A percentile compares a stretch with the other conserved stretches of the same genome.
These are phyloP conservation scores for Dianthus caryophyllus DNA, from an alignment of 148 eudicot species.

Conservation along the genomic window DNA sequence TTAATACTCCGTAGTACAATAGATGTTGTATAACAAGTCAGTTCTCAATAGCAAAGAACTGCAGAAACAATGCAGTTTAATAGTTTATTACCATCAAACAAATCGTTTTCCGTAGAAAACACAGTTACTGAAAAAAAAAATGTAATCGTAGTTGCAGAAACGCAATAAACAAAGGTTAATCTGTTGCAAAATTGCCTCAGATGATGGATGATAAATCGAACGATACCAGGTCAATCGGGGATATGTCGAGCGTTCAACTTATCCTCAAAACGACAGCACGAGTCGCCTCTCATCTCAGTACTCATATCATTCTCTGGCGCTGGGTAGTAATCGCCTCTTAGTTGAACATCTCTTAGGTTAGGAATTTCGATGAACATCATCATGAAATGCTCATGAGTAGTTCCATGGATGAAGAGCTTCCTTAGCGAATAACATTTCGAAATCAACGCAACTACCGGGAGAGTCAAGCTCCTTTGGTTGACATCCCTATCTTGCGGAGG, in stretches of 20 bases:
- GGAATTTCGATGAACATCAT: slow-evolving; percentile 46
- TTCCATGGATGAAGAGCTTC: slow-evolving; percentile 96
- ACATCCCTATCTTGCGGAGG: slow-evolving; percentile 96
- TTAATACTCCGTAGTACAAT: too few species aligned
- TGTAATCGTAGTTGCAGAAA: too few species aligned
- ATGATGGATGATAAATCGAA: background rate
- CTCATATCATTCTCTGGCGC: slow-evolving; percentile 98
- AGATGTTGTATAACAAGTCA: background rate
- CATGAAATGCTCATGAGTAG: slow-evolving; percentile 88
- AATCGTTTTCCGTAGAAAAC: background rate
- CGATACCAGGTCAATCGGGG: slow-evolving; percentile 40
- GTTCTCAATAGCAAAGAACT: background rate
- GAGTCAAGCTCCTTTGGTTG: slow-evolving; percentile 77
- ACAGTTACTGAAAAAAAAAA: too few species aligned
- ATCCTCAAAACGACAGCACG: slow-evolving; percentile 78
- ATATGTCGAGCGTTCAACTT: slow-evolving; percentile 60
- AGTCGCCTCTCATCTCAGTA: slow-evolving; percentile 89
- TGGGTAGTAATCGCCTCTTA: slow-evolving; percentile 87
- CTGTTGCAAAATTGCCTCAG: too few species aligned
- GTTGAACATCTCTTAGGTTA: slow-evolving; percentile 71
- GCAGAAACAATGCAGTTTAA: slow-evolving; percentile 3
- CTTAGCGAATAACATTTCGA: slow-evolving; percentile 48
- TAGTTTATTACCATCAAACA: background rate
- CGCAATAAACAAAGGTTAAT: too few species aligned
- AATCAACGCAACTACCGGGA: slow-evolving; percentile 71